These are phyloP conservation scores for Alloascoidea africana DNA, from an alignment of 805 yeast genomes.

Conservation along the genomic window DNA sequence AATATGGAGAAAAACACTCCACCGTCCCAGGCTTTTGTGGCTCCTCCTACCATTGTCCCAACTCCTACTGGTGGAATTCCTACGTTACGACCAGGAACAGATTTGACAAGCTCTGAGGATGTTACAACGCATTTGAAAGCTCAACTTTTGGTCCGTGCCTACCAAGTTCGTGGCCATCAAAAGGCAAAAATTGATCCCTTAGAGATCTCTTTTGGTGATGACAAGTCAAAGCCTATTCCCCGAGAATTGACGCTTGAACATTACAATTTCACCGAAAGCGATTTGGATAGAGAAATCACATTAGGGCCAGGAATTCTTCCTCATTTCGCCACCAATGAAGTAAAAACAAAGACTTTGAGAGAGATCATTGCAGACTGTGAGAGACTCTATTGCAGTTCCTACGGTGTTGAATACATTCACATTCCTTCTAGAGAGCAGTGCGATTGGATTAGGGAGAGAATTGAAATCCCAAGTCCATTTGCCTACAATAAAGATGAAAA, in stretches of 20 bases:
- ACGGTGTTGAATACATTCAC: slow-evolving; percentile 93
- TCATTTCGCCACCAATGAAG: slow-evolving; percentile 58
- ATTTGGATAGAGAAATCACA: slow-evolving; percentile 67
- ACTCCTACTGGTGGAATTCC: slow-evolving; percentile 67
- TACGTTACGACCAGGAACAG: slow-evolving; percentile 27
- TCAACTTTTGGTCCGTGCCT: slow-evolving; percentile 93
- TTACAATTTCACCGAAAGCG: slow-evolving; percentile 83
- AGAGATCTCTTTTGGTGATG: slow-evolving; percentile 74
- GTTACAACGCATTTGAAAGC: slow-evolving; percentile 85
- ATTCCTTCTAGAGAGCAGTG: slow-evolving; percentile 91
- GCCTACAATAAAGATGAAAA: slow-evolving; percentile 77
- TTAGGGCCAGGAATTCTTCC: slow-evolving; percentile 97
- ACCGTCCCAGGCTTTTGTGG: slow-evolving; percentile 61
- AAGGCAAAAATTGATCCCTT: slow-evolving; percentile 95
- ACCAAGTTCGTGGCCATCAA: slow-evolving; percentile 96
- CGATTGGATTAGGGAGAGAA: slow-evolving; percentile 96
- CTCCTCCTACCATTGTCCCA: slow-evolving; percentile 88
- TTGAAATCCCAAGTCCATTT: slow-evolving; percentile 84
- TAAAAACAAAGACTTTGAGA: slow-evolving; percentile 44
- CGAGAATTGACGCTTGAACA: slow-evolving; percentile 82
- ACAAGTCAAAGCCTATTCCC: slow-evolving; percentile 34
- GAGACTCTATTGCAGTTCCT: slow-evolving; percentile 68
- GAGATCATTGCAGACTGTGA: slow-evolving; percentile 74
- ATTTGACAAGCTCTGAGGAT: slow-evolving; percentile 38
- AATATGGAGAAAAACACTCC: slow-evolving; percentile 65